These are phyloP conservation scores for Colletotrichum lentis DNA, from an alignment of 2,329 filamentous ascomycete species.

Conservation along the genomic window DNA sequence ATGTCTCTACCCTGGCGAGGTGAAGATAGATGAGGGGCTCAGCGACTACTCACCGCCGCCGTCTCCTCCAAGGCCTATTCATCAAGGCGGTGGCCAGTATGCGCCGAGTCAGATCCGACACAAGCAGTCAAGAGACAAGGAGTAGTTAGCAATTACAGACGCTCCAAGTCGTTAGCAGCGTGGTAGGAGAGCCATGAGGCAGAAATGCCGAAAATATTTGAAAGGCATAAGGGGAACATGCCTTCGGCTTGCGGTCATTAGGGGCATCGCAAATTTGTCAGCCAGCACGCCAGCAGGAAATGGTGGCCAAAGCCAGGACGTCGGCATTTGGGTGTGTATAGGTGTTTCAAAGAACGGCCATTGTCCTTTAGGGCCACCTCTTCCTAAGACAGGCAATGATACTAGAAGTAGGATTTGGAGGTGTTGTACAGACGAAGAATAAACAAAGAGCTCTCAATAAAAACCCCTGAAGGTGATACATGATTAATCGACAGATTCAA, in stretches of 20 bases:
- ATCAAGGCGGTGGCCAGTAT: constrained; percentile 35
- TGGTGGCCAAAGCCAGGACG: not conserved
- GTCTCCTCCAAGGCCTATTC: constrained; percentile 32
- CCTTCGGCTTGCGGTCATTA: not conserved
- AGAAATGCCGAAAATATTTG: not conserved
- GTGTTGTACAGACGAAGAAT: not conserved
- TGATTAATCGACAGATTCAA: no score
- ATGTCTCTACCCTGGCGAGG: not conserved
- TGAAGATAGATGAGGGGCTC: not conserved
- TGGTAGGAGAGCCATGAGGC: not conserved
- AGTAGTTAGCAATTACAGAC: not conserved
- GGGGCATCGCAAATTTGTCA: not conserved
- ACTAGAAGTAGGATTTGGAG: not conserved
- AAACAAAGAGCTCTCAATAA: not conserved
- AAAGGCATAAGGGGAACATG: not conserved
- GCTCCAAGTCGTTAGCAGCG: no score
- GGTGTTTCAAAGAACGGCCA: no score
- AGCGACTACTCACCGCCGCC: constrained; percentile 18
- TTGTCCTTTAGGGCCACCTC: not conserved
- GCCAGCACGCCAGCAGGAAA: no score
- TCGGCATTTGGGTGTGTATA: not conserved
- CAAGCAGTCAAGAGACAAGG: not conserved
- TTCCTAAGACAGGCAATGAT: not conserved
- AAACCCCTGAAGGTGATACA: not conserved
- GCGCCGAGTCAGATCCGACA: constrained; percentile 20